Evolutionary conservation across 2,329 filamentous ascomycete genomes (phyloP).

Genomic region (Neophaeococcomyces aloes): DNA sequence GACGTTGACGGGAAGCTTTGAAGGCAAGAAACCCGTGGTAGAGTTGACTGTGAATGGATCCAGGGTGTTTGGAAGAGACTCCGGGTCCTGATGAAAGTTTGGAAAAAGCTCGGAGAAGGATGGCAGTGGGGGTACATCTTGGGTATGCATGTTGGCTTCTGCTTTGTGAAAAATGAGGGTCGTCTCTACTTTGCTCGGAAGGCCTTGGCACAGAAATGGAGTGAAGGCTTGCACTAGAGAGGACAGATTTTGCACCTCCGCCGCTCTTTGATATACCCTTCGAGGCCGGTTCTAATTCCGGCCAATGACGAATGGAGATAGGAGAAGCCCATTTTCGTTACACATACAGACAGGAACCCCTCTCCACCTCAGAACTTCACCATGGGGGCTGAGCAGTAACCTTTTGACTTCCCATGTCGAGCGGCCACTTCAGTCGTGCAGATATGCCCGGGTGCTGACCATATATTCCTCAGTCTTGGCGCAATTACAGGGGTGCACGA

Average conservation of each 20-base stretch:
- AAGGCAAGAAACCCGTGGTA: constrained; percentile 36
- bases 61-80: constrained; percentile 30
- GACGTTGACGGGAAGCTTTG: constrained; percentile 30
- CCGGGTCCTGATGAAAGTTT: constrained; percentile 35
- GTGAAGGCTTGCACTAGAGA: too few relatives aligned
- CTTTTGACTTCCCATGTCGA: too few relatives aligned
- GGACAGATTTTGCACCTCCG: too few relatives aligned
- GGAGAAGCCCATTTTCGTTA: constrained; percentile 18
- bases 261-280: constrained; percentile 11
- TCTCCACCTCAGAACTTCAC: too few relatives aligned
- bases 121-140: constrained; percentile 21
- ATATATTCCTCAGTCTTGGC: too few relatives aligned
- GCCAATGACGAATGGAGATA: constrained; percentile 17
- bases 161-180: background rate
- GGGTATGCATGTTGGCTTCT: background rate
- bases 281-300: constrained; percentile 21
- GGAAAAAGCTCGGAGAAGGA: constrained; percentile 34
- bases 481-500: too few relatives aligned
- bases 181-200: background rate
- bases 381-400: too few relatives aligned
- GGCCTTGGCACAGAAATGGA: too few relatives aligned
- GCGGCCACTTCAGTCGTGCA: too few relatives aligned
- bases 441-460: too few relatives aligned
- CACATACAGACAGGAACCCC: too few relatives aligned
- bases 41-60: constrained; percentile 41